A percentile compares a stretch with the other conserved stretches of the same genome.
phyloP scores from a whole-genome alignment of 345 rosid species.

The Eucalyptus sp. region DNA sequence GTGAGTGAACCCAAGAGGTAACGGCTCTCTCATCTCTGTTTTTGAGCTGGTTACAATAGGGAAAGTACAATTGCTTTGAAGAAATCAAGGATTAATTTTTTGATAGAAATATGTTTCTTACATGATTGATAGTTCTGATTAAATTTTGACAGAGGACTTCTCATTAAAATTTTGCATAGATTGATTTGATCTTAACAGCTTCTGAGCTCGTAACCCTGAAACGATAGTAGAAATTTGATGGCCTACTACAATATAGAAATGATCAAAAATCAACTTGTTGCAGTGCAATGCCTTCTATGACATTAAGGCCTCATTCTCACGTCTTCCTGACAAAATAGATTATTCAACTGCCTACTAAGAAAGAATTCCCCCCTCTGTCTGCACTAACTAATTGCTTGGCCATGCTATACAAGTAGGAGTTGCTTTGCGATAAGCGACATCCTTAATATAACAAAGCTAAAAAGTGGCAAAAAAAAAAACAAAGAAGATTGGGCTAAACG shows the following conservation, averaged over 20 bases:
- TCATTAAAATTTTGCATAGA: background rate
- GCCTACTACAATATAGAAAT: background rate
- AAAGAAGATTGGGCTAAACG: background rate
- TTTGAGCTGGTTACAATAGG: background rate
- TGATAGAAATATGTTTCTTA: background rate
- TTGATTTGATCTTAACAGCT: background rate
- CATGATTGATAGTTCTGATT: background rate
- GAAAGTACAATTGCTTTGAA: background rate
- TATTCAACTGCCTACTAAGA: background rate
- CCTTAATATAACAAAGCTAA: background rate
- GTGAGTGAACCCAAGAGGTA: background rate
- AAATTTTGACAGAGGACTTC: background rate
- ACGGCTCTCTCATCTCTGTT: background rate
- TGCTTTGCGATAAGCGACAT: background rate
- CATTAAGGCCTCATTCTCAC: background rate
- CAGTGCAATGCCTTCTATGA: background rate
- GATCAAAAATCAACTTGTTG: background rate
- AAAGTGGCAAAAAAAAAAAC: background rate
- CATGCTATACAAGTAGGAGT: background rate
- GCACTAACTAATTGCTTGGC: background rate
- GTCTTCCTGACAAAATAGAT: background rate
- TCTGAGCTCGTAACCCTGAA: background rate
- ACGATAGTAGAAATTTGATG: background rate
- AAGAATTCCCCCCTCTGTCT: background rate
- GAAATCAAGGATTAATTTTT: background rate